Evolutionary conservation across 495 filamentous ascomycete genomes (phyloP).

Genomic region (Annulohypoxylon maeteangense): DNA sequence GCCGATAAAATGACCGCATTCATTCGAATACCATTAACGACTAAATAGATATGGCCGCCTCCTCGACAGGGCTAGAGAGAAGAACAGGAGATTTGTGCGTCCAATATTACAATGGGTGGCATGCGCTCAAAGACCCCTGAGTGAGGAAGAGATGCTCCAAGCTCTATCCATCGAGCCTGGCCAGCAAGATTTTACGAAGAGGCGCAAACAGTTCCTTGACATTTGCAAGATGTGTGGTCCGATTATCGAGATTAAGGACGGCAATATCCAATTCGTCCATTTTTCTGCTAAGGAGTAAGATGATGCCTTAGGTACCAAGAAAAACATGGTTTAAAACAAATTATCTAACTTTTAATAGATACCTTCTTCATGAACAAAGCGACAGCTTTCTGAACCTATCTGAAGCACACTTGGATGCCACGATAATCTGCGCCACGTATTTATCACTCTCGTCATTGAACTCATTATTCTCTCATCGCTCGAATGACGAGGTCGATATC

Average conservation of each 20-base stretch:
- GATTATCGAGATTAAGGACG: constrained; percentile 23
- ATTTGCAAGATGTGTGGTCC: constrained; percentile 25
- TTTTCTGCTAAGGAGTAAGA: constrained; percentile 35
- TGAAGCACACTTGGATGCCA: constrained; percentile 13
- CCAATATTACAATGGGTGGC: constrained; percentile 28
- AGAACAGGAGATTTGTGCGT: neutral
- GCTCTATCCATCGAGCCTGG: constrained; percentile 22
- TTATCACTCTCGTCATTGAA: constrained; percentile 23
- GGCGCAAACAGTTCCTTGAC: constrained; percentile 25
- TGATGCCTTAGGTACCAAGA: too few relatives aligned
- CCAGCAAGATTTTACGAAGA: constrained; percentile 27
- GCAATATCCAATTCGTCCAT: constrained; percentile 25
- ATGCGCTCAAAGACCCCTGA: constrained; percentile 30
- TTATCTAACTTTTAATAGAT: constrained; percentile 20
- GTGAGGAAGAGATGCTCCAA: constrained; percentile 32
- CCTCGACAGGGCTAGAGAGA: constrained; percentile 18
- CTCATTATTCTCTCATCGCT: constrained; percentile 4
- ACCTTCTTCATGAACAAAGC: constrained; percentile 34
- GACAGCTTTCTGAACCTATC: constrained; percentile 7
- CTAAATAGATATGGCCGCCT: constrained; percentile 23
- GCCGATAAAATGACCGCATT: neutral
- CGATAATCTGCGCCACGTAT: constrained; percentile 22
- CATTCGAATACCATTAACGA: neutral
- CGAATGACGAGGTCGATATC: neutral
- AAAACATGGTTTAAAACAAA: too few relatives aligned